Conservation (phyloP, 345 rosid genomes). For the Geranium brycei region DNA sequence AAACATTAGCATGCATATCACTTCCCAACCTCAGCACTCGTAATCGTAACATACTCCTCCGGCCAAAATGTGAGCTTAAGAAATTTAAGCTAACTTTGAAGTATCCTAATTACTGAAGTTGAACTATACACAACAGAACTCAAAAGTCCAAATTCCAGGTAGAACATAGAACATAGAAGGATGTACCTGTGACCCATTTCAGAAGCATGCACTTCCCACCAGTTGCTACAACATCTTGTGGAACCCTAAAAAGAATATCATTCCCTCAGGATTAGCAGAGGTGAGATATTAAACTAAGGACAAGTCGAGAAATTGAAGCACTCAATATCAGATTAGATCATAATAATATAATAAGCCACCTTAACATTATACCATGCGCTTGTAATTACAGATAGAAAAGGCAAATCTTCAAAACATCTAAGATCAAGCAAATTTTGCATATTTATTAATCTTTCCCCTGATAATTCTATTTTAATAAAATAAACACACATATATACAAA, state of each 20-base stretch:
- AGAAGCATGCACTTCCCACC: conserved; percentile 80
- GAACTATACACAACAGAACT: not conserved
- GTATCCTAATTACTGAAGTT: not conserved
- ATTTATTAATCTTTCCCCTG: too few species aligned
- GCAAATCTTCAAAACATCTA: not conserved
- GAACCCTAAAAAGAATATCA: conserved; percentile 50
- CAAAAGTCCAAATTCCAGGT: not conserved
- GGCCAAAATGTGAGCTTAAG: not conserved
- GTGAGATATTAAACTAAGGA: not conserved
- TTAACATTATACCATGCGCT: not conserved
- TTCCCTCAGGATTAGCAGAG: not conserved
- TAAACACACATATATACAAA: too few species aligned
- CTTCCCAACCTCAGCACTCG: not conserved
- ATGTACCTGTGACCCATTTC: conserved; percentile 77
- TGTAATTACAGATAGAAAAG: too few species aligned
- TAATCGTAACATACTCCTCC: too few species aligned
- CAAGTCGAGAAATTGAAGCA: not conserved
- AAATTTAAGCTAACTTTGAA: not conserved
- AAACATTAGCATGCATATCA: not conserved
- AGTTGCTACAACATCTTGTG: conserved; percentile 87
- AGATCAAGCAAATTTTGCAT: not conserved
- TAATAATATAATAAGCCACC: not conserved
- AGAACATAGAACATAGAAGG: not conserved
- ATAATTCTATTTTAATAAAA: too few species aligned
- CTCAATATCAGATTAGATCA: not conserved